phyloP scores from a whole-genome alignment of 805 yeast genomes.

The Nakazawaea ernobii region DNA sequence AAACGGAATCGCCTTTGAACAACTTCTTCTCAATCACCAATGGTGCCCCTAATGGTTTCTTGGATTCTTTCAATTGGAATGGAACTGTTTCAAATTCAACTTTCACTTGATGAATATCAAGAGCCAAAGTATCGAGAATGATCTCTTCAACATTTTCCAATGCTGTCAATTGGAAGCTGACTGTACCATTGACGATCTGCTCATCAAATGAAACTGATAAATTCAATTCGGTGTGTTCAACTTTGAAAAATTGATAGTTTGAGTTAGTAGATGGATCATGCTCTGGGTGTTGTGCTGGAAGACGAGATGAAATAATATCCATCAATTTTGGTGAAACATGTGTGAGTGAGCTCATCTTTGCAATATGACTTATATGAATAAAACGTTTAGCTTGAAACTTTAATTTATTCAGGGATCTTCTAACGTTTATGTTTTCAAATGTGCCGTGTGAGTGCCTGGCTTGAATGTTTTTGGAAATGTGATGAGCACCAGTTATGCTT shows the following conservation, averaged over 20 bases:
- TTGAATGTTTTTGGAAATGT: background rate
- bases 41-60: constrained; percentile 57
- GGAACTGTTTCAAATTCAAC: constrained; percentile 33
- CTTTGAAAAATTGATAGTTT: constrained; percentile 50
- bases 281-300: constrained; percentile 43
- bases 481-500: no score
- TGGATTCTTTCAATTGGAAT: constrained; percentile 32
- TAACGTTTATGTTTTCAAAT: background rate
- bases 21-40: constrained; percentile 28
- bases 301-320: constrained; percentile 21
- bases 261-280: constrained; percentile 76
- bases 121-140: constrained; percentile 65
- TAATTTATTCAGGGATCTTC: background rate
- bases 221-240: constrained; percentile 46
- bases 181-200: constrained; percentile 49
- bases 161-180: constrained; percentile 37
- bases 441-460: background rate
- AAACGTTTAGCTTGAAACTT: background rate
- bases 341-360: constrained; percentile 5
- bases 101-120: constrained; percentile 38
- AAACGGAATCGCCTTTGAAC: constrained; percentile 13
- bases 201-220: constrained; percentile 51
- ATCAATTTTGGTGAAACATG: constrained; percentile 10
- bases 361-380: background rate
- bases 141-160: constrained; percentile 28